These are phyloP conservation scores for Eimeria praecox DNA, from an alignment of 169 alveolate species.

Conservation along the genomic window DNA sequence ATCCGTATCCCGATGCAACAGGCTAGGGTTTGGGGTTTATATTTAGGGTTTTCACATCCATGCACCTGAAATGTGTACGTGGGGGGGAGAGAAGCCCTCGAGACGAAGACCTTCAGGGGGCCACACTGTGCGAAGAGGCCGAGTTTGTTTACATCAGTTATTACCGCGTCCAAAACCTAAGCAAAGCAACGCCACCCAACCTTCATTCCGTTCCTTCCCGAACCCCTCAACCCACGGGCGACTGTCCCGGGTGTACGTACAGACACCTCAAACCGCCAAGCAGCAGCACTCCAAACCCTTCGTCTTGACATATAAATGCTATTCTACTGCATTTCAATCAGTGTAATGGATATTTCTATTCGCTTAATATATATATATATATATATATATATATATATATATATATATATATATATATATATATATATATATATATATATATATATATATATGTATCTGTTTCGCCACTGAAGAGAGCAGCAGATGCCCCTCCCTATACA, in stretches of 20 bases:
- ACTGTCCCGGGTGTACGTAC: not conserved
- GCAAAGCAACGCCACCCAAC: not conserved
- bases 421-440: not conserved
- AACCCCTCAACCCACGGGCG: not conserved
- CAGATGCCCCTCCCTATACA: not conserved
- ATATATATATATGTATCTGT: not conserved
- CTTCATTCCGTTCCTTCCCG: not conserved
- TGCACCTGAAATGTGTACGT: conserved; percentile 88
- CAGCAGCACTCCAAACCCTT: not conserved
- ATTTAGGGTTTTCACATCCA: too few species aligned
- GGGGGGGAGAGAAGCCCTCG: conserved; percentile 93
- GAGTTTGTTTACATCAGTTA: conserved; percentile 94
- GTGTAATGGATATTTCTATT: not conserved
- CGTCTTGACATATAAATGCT: not conserved
- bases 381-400: not conserved
- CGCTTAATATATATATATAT: not conserved
- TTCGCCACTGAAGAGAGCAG: not conserved
- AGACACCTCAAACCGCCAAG: not conserved
- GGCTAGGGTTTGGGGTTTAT: not conserved
- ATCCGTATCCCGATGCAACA: too few species aligned
- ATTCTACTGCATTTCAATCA: not conserved
- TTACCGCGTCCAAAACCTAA: conserved; percentile 94
- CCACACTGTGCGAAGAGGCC: conserved; percentile 96
- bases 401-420: not conserved
- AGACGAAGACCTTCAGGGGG: conserved; percentile 94